Base-by-base conservation (phyloP, 2,329 filamentous ascomycete species). In the Colletotrichum orchidophilum region DNA sequence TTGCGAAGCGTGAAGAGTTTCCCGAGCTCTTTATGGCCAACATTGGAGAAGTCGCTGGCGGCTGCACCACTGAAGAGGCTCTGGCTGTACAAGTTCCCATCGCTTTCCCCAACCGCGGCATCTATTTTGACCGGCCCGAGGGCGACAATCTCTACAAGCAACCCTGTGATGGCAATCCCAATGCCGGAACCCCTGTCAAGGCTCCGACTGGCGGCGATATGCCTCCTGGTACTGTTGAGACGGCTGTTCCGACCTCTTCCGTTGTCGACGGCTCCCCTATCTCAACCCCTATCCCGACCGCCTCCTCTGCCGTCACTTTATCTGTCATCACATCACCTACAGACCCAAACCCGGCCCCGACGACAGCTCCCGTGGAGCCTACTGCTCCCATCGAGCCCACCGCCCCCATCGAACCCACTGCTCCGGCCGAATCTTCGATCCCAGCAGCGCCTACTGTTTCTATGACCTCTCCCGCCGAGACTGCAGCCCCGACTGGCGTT, bases 11-110 rank as follows among this genome's bases (percentile, higher is more conserved):
- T 15, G 64, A 50, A 6, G 24, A 46, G 33, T 68, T 68, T 11
- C 68, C 68, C 1, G 68, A 54, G 52, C 58, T 71, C 24, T 71
- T 71, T 12, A 71, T 71, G 64, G 68, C 68, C 5, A 71, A 71
- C 18, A 59, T 71, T 4, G 68, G 68, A 12, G 68, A 68, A 4
- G 42, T 59, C 2, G 53, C 68, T 4, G 58, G 68, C 12, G 64
- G 64, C 12, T 71, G 64, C 13, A 71, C 64, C n/a, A 71, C 68
- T 8, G 24, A 29, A 12, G 64, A 71, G 27, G 68, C 68, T 21
- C n/a, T 68, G n/a, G 63, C 27, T 18, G 68, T 64, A 5, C 68
- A 68, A 35, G 29, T 68, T 0, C 68, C 68, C 0, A 68, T 71
- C 2, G 46, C 42, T 6, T 68, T 63, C 4, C 68, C 68, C n/a